phyloP scores from a whole-genome alignment of 2,329 filamentous ascomycete genomes.

The Exserohilum turcica region DNA sequence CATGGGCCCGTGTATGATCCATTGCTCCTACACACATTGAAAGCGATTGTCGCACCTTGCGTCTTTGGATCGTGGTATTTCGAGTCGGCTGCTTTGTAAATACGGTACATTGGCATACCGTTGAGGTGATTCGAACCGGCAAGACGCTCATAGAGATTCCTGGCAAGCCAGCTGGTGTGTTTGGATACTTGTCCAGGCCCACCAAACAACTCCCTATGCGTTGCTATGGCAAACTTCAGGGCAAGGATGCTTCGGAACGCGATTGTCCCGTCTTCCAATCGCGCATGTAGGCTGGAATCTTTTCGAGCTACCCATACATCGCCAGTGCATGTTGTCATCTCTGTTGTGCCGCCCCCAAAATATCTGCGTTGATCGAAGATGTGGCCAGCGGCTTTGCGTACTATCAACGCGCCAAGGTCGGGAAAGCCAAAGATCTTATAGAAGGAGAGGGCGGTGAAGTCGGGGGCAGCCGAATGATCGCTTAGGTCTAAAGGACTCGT shows the following conservation, averaged over 20 bases:
- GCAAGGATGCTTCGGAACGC: slow-evolving; percentile 70
- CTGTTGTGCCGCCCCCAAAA: slow-evolving; percentile 69
- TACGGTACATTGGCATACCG: slow-evolving; percentile 56
- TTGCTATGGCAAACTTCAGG: slow-evolving; percentile 63
- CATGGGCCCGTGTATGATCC: slow-evolving; percentile 62
- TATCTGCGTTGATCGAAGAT: slow-evolving; percentile 61
- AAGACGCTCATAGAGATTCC: slow-evolving; percentile 57
- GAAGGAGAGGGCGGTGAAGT: slow-evolving; percentile 84
- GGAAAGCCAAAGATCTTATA: slow-evolving; percentile 98
- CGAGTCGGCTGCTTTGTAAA: slow-evolving; percentile 60
- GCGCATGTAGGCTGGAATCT: slow-evolving; percentile 60
- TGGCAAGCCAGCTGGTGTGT: slow-evolving; percentile 61
- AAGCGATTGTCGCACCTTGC: slow-evolving; percentile 67
- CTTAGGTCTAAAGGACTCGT: slow-evolving; percentile 64
- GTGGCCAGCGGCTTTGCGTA: slow-evolving; percentile 71
- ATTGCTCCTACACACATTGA: slow-evolving; percentile 63
- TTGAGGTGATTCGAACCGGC: slow-evolving; percentile 58
- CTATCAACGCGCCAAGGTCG: slow-evolving; percentile 81
- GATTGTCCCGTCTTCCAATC: slow-evolving; percentile 69
- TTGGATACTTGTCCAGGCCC: slow-evolving; percentile 64
- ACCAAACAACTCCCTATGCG: slow-evolving; percentile 61
- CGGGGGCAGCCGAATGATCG: slow-evolving; percentile 66
- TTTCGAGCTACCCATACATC: slow-evolving; percentile 63
- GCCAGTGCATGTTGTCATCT: slow-evolving; percentile 61
- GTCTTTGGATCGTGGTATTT: slow-evolving; percentile 58